These are phyloP conservation scores for Musa balbisiana DNA, from an alignment of 202 grass and related monocot genomes.

Conservation along the genomic window DNA sequence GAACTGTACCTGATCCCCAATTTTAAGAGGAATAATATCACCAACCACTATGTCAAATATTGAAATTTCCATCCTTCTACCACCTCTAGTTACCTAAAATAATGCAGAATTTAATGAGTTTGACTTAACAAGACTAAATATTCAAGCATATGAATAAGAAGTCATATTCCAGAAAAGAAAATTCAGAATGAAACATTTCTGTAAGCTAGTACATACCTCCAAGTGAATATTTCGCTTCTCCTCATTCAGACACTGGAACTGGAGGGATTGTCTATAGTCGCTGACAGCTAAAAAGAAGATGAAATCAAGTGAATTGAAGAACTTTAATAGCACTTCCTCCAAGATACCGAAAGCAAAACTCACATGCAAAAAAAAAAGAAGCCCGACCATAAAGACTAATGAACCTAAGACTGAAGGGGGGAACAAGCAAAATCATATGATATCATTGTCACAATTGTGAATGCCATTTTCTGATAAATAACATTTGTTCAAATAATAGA, in stretches of 20 bases:
- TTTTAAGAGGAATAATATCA: constrained; percentile 87
- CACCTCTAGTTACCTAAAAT: constrained; percentile 73
- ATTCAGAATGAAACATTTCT: background rate
- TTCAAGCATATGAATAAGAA: background rate
- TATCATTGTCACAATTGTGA: no score
- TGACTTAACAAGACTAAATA: constrained; percentile 13
- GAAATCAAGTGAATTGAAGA: constrained; percentile 24
- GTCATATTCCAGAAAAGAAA: constrained; percentile 2
- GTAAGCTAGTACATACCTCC: constrained; percentile 43
- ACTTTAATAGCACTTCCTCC: background rate
- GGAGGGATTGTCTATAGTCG: constrained; percentile 91
- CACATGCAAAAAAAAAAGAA: background rate
- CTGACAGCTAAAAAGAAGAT: constrained; percentile 46
- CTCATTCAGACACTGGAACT: constrained; percentile 87
- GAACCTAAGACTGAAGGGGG: background rate
- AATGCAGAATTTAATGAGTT: constrained; percentile 11
- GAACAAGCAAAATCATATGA: no score
- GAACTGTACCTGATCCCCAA: constrained; percentile 81
- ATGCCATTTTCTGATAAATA: no score
- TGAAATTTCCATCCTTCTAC: constrained; percentile 62
- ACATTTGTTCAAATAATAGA: no score
- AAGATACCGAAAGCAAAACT: background rate
- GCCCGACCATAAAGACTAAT: background rate
- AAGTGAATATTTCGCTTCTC: constrained; percentile 97
- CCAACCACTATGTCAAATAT: constrained; percentile 89